Evolutionary conservation across 495 filamentous ascomycete species (phyloP).

Genomic region (Lophium mytilinum): DNA sequence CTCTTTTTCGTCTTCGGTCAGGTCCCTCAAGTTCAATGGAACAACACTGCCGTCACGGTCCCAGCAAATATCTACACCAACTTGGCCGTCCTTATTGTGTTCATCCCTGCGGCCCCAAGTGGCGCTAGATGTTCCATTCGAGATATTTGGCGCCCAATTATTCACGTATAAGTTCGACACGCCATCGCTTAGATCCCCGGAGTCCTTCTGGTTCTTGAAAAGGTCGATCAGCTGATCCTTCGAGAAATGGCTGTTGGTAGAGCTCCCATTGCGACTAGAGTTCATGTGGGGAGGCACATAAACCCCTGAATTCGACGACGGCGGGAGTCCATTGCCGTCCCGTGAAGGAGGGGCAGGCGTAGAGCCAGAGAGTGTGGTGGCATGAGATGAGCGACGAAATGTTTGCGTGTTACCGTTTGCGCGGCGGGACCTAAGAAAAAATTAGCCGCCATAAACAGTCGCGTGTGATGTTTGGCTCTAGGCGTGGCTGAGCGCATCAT

Average conservation of each 20-base stretch:
- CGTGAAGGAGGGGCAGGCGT: conserved; percentile 10
- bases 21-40: conserved; percentile 65
- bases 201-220: conserved; percentile 52
- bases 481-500: too few relatives aligned
- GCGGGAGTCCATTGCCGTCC: conserved; percentile 21
- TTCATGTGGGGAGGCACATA: conserved; percentile 57
- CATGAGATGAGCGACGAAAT: conserved; percentile 73
- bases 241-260: conserved; percentile 59
- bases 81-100: conserved; percentile 45
- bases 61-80: conserved; percentile 82
- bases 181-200: conserved; percentile 51
- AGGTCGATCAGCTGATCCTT: conserved; percentile 77
- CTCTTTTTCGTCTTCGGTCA: conserved; percentile 79
- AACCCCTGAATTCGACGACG: conserved; percentile 41
- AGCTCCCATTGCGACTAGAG: conserved; percentile 51
- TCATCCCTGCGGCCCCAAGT: conserved; percentile 76
- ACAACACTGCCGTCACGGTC: conserved; percentile 63
- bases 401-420: conserved; percentile 78
- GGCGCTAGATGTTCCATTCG: conserved; percentile 52
- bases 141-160: conserved; percentile 65
- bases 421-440: conserved; percentile 49
- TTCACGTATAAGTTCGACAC: conserved; percentile 63
- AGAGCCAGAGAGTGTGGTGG: conserved; percentile 40
- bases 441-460: not conserved
- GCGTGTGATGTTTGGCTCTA: too few relatives aligned